Evolutionary conservation across 106 monocot genomes (phyloP).

Genomic region (Phalaenopsis equestris): DNA sequence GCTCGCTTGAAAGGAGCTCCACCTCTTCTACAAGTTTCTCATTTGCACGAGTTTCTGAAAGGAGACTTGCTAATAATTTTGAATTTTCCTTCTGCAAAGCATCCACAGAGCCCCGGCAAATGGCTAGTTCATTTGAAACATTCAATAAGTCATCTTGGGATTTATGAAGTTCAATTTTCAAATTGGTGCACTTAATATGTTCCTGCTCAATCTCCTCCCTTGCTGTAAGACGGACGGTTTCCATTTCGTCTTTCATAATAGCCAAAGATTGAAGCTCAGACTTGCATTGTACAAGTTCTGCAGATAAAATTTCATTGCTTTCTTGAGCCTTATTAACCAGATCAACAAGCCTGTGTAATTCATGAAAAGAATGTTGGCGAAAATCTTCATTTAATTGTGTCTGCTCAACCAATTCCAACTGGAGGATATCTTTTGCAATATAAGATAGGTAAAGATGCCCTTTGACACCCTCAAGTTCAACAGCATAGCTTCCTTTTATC

Average conservation of each 20-base stretch:
- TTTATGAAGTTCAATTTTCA: conserved; percentile 26
- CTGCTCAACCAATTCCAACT: conserved; percentile 47
- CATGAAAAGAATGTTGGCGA: conserved; percentile 27
- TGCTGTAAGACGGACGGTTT: conserved; percentile 17
- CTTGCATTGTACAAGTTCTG: conserved; percentile 56
- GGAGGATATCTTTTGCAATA: conserved; percentile 52
- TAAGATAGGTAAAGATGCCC: conserved; percentile 57
- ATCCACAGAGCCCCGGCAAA: conserved; percentile 34
- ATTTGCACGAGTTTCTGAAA: conserved; percentile 24
- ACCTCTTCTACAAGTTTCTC: conserved; percentile 24
- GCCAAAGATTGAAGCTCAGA: conserved; percentile 26
- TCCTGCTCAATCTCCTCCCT: conserved; percentile 35
- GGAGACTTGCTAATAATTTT: conserved; percentile 19
- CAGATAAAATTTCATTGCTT: conserved; percentile 18
- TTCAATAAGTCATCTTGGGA: conserved; percentile 28
- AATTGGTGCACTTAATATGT: conserved; percentile 5
- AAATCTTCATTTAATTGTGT: conserved; percentile 16
- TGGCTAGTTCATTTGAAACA: conserved; percentile 33
- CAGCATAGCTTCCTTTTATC: background rate
- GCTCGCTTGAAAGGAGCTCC: conserved; percentile 43
- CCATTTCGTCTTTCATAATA: conserved; percentile 46
- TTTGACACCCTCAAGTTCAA: conserved; percentile 45
- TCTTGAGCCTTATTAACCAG: conserved; percentile 35
- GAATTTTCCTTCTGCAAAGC: conserved; percentile 52
- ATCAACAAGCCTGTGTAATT: conserved; percentile 26